A percentile compares a stretch with the other conserved stretches of the same genome.
These are phyloP conservation scores for Penicillium vulpinum DNA, from an alignment of 2,329 filamentous ascomycete species.

Conservation along the genomic window DNA sequence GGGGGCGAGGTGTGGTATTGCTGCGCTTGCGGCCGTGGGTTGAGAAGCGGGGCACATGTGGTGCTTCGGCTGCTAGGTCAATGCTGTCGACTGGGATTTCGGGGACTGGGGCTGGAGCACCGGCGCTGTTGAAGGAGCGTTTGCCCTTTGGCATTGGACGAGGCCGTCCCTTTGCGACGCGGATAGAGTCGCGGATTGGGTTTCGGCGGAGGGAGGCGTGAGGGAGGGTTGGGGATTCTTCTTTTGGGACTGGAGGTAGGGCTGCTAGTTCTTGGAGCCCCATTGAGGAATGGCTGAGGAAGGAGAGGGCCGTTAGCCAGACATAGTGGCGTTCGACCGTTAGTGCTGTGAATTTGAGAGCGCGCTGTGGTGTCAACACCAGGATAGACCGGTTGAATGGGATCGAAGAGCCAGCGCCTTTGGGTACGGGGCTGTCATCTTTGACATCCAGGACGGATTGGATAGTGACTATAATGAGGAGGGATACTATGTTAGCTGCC, in stretches of 20 bases:
- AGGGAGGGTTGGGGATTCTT: slow-evolving; percentile 46
- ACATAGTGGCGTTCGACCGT: slow-evolving; percentile 85
- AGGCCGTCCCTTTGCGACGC: slow-evolving; percentile 74
- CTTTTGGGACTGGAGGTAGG: slow-evolving; percentile 54
- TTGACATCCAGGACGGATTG: slow-evolving; percentile 97
- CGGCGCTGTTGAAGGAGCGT: slow-evolving; percentile 38
- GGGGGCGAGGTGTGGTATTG: slow-evolving; percentile 72
- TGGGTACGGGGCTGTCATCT: slow-evolving; percentile 84
- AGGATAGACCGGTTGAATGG: slow-evolving; percentile 92
- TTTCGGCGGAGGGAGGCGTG: slow-evolving; percentile 52
- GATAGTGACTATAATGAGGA: slow-evolving; percentile 67
- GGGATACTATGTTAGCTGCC: slow-evolving; percentile 11
- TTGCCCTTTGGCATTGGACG: slow-evolving; percentile 44
- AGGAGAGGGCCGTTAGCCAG: slow-evolving; percentile 92
- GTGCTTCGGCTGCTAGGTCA: slow-evolving; percentile 48
- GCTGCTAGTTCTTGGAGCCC: slow-evolving; percentile 72
- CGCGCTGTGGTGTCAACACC: slow-evolving; percentile 88
- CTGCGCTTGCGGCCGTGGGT: slow-evolving; percentile 79
- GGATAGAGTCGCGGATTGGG: slow-evolving; percentile 82
- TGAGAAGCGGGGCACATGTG: slow-evolving; percentile 55
- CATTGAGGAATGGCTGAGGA: slow-evolving; percentile 86
- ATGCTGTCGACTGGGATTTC: slow-evolving; percentile 31
- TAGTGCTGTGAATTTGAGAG: slow-evolving; percentile 88
- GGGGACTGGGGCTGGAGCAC: slow-evolving; percentile 33
- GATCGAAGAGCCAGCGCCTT: slow-evolving; percentile 54